phyloP scores from a whole-genome alignment of 164 flowering plant genomes.

The Kalanchoe fedtschenkoi region DNA sequence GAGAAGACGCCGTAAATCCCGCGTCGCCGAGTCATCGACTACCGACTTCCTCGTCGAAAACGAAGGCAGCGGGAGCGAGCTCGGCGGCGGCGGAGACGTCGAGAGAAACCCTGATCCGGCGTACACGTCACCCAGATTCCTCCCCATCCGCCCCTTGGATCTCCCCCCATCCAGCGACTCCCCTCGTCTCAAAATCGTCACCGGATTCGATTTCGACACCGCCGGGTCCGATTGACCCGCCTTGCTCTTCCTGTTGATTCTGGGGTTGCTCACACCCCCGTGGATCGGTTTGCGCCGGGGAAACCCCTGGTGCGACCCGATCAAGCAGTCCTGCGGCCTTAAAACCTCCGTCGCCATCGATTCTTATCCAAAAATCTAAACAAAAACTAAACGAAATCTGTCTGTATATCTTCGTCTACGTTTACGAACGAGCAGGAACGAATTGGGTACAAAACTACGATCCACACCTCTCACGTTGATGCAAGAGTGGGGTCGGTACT shows the following conservation, averaged over 20 bases:
- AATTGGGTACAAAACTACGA: too few relatives aligned
- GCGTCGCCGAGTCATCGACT: constrained; percentile 5
- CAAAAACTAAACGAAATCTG: not conserved
- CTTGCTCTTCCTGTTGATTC: not conserved
- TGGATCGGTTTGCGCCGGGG: too few relatives aligned
- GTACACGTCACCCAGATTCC: constrained; percentile 1
- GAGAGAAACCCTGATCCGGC: constrained; percentile 7
- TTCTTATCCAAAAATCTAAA: not conserved
- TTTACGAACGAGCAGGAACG: too few relatives aligned
- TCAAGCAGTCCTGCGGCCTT: constrained; percentile 5
- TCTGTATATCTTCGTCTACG: too few relatives aligned
- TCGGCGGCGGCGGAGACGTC: constrained; percentile 3
- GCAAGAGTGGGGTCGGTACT: not conserved
- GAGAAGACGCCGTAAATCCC: constrained; percentile 5
- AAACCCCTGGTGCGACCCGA: not conserved
- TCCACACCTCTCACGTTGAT: not conserved
- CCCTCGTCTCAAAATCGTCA: constrained; percentile 3
- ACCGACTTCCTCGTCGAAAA: not conserved
- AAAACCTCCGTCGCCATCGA: constrained; percentile 2
- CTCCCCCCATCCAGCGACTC: not conserved
- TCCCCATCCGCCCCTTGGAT: not conserved
- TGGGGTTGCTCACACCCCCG: too few relatives aligned
- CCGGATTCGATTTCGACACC: not conserved
- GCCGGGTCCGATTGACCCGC: not conserved
- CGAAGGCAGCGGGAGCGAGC: constrained; percentile 6